Evolutionary conservation across 768 basidiomycete species (phyloP).

Genomic region (Mycena amicta): DNA sequence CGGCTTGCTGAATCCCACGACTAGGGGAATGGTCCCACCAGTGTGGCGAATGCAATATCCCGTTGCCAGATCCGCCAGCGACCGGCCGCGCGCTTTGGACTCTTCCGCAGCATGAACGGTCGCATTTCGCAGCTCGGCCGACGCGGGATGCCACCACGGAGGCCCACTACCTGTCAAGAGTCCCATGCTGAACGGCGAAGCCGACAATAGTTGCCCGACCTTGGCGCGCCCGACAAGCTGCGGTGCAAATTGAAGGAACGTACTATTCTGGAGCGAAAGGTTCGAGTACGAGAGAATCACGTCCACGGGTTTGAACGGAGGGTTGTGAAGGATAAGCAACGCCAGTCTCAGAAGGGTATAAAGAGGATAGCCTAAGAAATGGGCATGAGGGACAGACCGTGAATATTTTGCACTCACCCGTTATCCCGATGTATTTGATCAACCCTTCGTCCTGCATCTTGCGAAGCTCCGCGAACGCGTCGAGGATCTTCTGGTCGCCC

Average conservation of each 20-base stretch:
- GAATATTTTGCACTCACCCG: slow-evolving; percentile 48
- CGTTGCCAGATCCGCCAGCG: slow-evolving; percentile 68
- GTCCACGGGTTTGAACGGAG: slow-evolving; percentile 75
- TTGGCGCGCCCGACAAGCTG: slow-evolving; percentile 64
- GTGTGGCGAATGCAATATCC: slow-evolving; percentile 66
- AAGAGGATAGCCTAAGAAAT: slow-evolving; percentile 68
- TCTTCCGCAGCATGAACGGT: slow-evolving; percentile 38
- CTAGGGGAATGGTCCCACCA: slow-evolving; percentile 56
- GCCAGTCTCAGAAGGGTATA: slow-evolving; percentile 84
- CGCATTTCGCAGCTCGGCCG: slow-evolving; percentile 48
- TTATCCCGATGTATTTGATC: slow-evolving; percentile 75
- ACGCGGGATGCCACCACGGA: slow-evolving; percentile 80
- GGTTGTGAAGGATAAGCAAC: slow-evolving; percentile 66
- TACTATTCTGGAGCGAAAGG: slow-evolving; percentile 72
- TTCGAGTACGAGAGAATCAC: slow-evolving; percentile 82
- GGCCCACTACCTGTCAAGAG: slow-evolving; percentile 57
- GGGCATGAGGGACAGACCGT: neutral
- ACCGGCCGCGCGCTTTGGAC: slow-evolving; percentile 42
- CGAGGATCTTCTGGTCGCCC: slow-evolving; percentile 74
- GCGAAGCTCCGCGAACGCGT: slow-evolving; percentile 65
- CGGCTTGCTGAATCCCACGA: slow-evolving; percentile 71
- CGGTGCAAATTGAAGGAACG: slow-evolving; percentile 55
- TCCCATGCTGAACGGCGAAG: slow-evolving; percentile 87
- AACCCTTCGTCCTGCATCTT: slow-evolving; percentile 74
- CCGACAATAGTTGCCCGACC: slow-evolving; percentile 69